Evolutionary conservation across 257 asterid genomes (phyloP), one percentile per base, ranked within the genome.

Genomic region (Forsythia viridissima): DNA sequence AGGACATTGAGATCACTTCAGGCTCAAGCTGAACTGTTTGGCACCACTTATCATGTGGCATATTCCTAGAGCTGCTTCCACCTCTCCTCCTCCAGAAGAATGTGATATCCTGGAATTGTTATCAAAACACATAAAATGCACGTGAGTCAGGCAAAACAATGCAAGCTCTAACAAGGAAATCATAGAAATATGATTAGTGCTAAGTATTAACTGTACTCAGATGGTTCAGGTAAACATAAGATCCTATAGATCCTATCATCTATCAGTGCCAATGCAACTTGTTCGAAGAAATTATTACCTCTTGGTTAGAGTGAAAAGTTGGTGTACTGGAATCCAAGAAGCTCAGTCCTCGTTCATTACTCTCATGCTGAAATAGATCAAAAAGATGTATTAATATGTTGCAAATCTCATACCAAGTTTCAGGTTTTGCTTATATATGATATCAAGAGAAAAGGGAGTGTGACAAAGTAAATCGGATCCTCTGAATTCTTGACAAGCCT

Each of bases 21-120:
- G 97, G 97, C 77, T 92, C 94, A 73, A 88, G 88, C 85, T 84
- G 93, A 76, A 92, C 97, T 69, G 93, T 86, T 80, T 90, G 97
- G 70, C 91, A 84, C 97, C 97, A 92, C 77, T 87, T 89, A 80
- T 59, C 81, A 80, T 92, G 95, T 76, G 93, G 75, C 82, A 87
- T 68, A 71, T 81, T 85, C 82, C 84, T 85, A 59, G 73, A 81
- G 61, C 76, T 84, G 90, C 89, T 89, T 79, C 97, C 97, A 40
- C 97, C 97, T 83, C 89, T 88, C 84, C 94, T 89, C 85, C 90
- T 90, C 87, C 91, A 88, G 77, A 89, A 87, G 85, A 88, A 88
- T 63, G 92, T 90, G 71, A 90, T 77, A 52, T 92, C 96, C 97
- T 92, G 92, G 75, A 79, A 68, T 82, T 80, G 61, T 24, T 72